Percentiles rank a stretch among this genome's conserved stretches.
Evolutionary conservation across 208 protist genomes (phyloP).

Genomic region (Leptomonas seymouri): DNA sequence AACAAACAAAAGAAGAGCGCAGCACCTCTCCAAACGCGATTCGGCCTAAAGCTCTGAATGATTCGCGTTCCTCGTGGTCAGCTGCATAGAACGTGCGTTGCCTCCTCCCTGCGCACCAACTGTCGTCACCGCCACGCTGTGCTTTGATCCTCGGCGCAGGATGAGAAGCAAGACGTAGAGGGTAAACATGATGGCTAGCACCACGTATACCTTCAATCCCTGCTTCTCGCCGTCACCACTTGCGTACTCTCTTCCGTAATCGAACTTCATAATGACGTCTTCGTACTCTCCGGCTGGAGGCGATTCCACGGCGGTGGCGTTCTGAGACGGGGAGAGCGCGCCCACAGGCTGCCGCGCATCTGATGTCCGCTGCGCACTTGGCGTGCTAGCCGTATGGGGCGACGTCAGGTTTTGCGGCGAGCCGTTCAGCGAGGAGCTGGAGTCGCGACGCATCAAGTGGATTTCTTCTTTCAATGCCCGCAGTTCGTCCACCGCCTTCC

Average conservation of each 20-base stretch:
- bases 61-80: slow-evolving; percentile 7
- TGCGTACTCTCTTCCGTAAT: background rate
- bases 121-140: background rate
- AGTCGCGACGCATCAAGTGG: slow-evolving; percentile 30
- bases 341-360: background rate
- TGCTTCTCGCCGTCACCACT: slow-evolving; percentile 11
- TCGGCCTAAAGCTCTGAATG: background rate
- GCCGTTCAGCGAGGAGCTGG: background rate
- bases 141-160: slow-evolving; percentile 20
- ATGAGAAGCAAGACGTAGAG: slow-evolving; percentile 36
- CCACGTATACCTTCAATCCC: slow-evolving; percentile 39
- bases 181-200: slow-evolving; percentile 42
- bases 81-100: slow-evolving; percentile 2
- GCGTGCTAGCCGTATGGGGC: background rate
- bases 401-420: background rate
- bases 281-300: background rate
- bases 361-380: background rate
- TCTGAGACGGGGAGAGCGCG: background rate
- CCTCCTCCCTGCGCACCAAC: background rate
- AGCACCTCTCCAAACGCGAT: background rate
- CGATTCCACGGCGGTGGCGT: background rate
- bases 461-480: slow-evolving; percentile 53
- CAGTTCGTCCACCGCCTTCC: slow-evolving; percentile 43
- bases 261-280: slow-evolving; percentile 27
- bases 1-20: slow-evolving; percentile 5